Percentiles rank a stretch among this genome's conserved stretches.
These are phyloP conservation scores for Boletus edulis DNA, from an alignment of 768 basidiomycete species.

Conservation along the genomic window DNA sequence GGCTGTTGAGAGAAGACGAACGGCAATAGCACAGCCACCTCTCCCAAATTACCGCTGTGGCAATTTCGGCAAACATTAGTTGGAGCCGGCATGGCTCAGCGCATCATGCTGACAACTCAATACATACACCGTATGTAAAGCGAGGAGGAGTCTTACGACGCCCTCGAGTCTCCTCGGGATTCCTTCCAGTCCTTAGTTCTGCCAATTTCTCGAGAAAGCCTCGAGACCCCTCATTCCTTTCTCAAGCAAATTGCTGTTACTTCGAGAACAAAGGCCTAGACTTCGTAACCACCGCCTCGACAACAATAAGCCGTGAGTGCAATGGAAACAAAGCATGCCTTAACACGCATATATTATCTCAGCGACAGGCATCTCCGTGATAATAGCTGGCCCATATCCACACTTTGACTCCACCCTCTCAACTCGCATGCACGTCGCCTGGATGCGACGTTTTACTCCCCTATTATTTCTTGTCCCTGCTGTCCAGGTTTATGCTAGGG, in stretches of 20 bases:
- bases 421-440: constrained; percentile 65
- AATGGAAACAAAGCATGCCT: constrained; percentile 31
- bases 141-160: too few relatives aligned
- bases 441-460: constrained; percentile 60
- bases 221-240: neutral
- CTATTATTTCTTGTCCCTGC: constrained; percentile 40
- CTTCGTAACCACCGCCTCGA: constrained; percentile 24
- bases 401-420: constrained; percentile 13
- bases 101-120: too few relatives aligned
- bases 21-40: too few relatives aligned
- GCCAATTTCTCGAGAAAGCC: too few relatives aligned
- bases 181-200: too few relatives aligned
- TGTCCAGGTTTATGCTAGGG: constrained; percentile 43
- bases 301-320: constrained; percentile 34
- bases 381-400: constrained; percentile 27
- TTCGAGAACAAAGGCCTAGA: constrained; percentile 15
- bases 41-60: too few relatives aligned
- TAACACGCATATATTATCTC: constrained; percentile 29
- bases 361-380: constrained; percentile 16
- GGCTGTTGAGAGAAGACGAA: too few relatives aligned
- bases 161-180: too few relatives aligned
- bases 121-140: too few relatives aligned
- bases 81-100: too few relatives aligned
- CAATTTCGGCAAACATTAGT: too few relatives aligned
- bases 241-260: constrained; percentile 1